Evolutionary conservation across 306 rosid species (phyloP), one percentile per base, ranked within the genome.

Genomic region (Datisca glomerata): DNA sequence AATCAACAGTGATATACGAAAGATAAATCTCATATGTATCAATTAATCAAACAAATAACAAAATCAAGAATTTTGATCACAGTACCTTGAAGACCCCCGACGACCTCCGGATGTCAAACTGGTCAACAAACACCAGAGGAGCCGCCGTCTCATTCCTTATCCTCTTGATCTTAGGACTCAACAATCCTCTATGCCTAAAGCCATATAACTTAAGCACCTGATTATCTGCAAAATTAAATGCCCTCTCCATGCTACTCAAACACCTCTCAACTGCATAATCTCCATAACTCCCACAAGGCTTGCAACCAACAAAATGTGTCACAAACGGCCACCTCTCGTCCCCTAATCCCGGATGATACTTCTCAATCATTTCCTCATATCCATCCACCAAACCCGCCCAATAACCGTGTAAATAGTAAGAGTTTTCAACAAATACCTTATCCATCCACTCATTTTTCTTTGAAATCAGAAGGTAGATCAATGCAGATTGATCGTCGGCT

Each of bases 261-360:
- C 96, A 85, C 60, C 66, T 69, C 89, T 85, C 85, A 27, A 85
- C 96, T 0, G 96, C 78, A 56, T 85, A 85, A 69, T 85, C 96
- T 15, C 93, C 96, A 43, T 85, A 85, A 57, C 96, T n/a, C n/a
- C n/a, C n/a, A n/a, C n/a, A n/a, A n/a, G n/a, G n/a, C n/a, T n/a
- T n/a, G n/a, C n/a, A n/a, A 1, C 96, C 93, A 50, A 85, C 96
- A 15, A 85, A 85, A 60, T 85, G 96, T 0, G 96, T 85, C 62
- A 85, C 96, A 63, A 85, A 85, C 2, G 96, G 96, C 96, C 96
- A 85, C 67, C 96, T 80, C 62, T 85, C 96, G 34, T 85, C 96
- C 7, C 96, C 93, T 21, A 85, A 55, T 0, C 96, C 96, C 0
- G 96, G 93, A 44, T 77, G 93, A 60, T 85, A 85, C 81, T 85